Evolutionary conservation across 2,329 filamentous ascomycete species (phyloP).

Genomic region (Hymenoscyphus albidus): DNA sequence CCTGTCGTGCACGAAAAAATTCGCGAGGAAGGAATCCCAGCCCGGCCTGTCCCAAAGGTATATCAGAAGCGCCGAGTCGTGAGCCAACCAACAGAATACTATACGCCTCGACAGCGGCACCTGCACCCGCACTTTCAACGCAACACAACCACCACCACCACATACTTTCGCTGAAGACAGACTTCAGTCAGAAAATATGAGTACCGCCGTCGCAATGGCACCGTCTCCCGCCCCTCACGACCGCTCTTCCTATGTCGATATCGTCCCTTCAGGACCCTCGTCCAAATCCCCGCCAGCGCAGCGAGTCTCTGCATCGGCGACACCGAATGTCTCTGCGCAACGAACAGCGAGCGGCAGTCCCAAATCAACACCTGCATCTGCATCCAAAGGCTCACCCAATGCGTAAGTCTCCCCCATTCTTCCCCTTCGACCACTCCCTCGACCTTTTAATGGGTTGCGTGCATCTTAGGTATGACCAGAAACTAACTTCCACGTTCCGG

Average conservation of each 20-base stretch:
- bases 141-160: conserved; percentile 12
- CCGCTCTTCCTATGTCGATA: conserved; percentile 53
- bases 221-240: conserved; percentile 65
- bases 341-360: conserved; percentile 55
- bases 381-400: conserved; percentile 55
- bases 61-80: conserved; percentile 9
- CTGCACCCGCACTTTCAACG: neutral
- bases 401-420: conserved; percentile 46
- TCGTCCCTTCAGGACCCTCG: conserved; percentile 37
- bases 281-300: conserved; percentile 32
- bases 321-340: conserved; percentile 43
- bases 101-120: neutral
- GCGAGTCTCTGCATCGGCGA: conserved; percentile 36
- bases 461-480: conserved; percentile 14
- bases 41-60: conserved; percentile 8
- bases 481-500: conserved; percentile 26
- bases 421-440: neutral
- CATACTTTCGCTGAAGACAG: neutral
- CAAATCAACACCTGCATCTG: conserved; percentile 39
- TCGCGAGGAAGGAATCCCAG: conserved; percentile 9
- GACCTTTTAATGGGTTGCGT: conserved; percentile 6
- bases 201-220: conserved; percentile 65
- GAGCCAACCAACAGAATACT: conserved; percentile 11
- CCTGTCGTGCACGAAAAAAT: conserved; percentile 12
- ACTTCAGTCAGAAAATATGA: conserved; percentile 44